These are phyloP conservation scores for Aspergillus melleus DNA, from an alignment of 2,329 filamentous ascomycete genomes.

Conservation along the genomic window DNA sequence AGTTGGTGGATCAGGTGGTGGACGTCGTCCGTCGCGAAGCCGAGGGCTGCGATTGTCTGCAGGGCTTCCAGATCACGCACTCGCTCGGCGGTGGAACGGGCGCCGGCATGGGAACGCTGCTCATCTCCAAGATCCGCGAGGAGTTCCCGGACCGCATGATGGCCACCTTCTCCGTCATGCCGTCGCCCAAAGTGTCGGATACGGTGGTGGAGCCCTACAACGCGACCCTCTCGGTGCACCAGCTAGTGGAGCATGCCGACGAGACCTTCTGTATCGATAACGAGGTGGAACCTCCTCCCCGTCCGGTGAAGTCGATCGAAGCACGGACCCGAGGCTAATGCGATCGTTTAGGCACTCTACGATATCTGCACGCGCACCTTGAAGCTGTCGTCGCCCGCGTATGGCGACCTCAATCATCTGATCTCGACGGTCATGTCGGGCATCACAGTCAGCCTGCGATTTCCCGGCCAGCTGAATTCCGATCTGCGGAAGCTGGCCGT, in stretches of 20 bases:
- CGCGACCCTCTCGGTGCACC: constrained; percentile 96
- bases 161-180: constrained; percentile 98
- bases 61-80: constrained; percentile 99
- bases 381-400: constrained; percentile 97
- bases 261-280: constrained; percentile 99
- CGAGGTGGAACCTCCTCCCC: constrained; percentile 58
- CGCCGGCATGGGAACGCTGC: constrained; percentile 99
- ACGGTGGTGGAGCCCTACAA: constrained; percentile 99
- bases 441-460: constrained; percentile 96
- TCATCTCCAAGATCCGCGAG: constrained; percentile 99
- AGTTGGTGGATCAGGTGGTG: constrained; percentile 96
- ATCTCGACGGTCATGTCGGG: constrained; percentile 99
- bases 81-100: constrained; percentile 99
- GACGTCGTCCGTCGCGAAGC: constrained; percentile 98
- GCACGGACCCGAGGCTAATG: constrained; percentile 3
- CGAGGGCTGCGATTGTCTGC: constrained; percentile 98
- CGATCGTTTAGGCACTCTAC: constrained; percentile 72
- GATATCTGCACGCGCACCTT: constrained; percentile 99
- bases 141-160: constrained; percentile 99
- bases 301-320: not conserved
- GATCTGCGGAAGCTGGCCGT: constrained; percentile 99
- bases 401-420: constrained; percentile 98
- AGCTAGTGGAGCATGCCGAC: constrained; percentile 99
- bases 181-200: constrained; percentile 98
- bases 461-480: constrained; percentile 99